A percentile compares a stretch with the other conserved stretches of the same genome.
Conservation (phyloP, 2,329 filamentous ascomycete species). For the Colletotrichum sp. region DNA sequence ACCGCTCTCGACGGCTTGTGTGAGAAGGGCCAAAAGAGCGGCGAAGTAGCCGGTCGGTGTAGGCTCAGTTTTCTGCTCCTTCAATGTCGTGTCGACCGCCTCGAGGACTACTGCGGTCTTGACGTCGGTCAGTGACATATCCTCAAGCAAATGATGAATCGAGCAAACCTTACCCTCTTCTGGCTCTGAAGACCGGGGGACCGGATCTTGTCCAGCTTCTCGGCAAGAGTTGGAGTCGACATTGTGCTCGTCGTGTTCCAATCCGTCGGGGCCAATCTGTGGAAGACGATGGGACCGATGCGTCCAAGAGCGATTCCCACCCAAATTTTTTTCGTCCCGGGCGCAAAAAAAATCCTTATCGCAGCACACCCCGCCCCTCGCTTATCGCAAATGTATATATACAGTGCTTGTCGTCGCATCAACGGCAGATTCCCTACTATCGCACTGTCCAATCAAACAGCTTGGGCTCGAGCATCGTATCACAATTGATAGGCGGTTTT, state of each 20-base stretch:
- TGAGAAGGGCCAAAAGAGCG: slow-evolving; percentile 86
- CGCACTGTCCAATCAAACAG: neutral
- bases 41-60: slow-evolving; percentile 94
- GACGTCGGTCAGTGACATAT: neutral
- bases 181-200: slow-evolving; percentile 96
- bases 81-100: slow-evolving; percentile 91
- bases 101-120: slow-evolving; percentile 86
- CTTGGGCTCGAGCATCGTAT: neutral
- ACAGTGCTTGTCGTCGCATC: neutral
- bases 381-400: neutral
- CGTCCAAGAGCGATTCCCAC: neutral
- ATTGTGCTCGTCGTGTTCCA: slow-evolving; percentile 38
- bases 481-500: neutral
- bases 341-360: slow-evolving; percentile 23
- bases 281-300: slow-evolving; percentile 7
- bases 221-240: slow-evolving; percentile 66
- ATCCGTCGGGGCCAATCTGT: slow-evolving; percentile 18
- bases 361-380: slow-evolving; percentile 19
- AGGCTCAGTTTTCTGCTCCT: slow-evolving; percentile 81
- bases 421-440: neutral
- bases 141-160: slow-evolving; percentile 14
- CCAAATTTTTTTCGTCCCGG: slow-evolving; percentile 18
- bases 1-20: slow-evolving; percentile 72
- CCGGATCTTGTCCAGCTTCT: slow-evolving; percentile 97
- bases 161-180: slow-evolving; percentile 71